Conservation (phyloP, 495 filamentous ascomycete genomes). For the Glutinoglossum americanum region DNA sequence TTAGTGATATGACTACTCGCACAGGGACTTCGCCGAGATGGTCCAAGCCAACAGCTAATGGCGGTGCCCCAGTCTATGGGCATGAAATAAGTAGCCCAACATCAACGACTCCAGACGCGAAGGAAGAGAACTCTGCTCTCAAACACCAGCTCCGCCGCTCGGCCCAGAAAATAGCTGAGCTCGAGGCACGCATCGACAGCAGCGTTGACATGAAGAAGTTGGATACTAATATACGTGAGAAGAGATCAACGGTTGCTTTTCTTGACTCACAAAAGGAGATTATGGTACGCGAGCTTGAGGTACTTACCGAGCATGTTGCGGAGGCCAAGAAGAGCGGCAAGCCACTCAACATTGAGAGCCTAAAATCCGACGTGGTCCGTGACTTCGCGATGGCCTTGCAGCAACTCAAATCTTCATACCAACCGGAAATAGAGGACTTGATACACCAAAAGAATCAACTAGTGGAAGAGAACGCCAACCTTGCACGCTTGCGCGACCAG, state of each 20-base stretch:
- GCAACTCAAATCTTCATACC: conserved; percentile 58
- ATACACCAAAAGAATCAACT: conserved; percentile 64
- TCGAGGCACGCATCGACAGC: conserved; percentile 47
- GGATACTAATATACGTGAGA: conserved; percentile 73
- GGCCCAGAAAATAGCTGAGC: conserved; percentile 57
- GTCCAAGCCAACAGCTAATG: conserved; percentile 38
- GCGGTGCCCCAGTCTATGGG: conserved; percentile 9
- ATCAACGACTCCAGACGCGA: conserved; percentile 34
- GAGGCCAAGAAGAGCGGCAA: conserved; percentile 37
- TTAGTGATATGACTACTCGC: conserved; percentile 44
- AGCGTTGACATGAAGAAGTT: conserved; percentile 66
- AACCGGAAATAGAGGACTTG: conserved; percentile 60
- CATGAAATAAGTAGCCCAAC: conserved; percentile 58
- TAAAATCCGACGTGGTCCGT: conserved; percentile 56
- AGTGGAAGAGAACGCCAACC: conserved; percentile 56
- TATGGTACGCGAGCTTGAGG: conserved; percentile 75
- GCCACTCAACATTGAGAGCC: conserved; percentile 16
- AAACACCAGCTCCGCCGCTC: conserved; percentile 62
- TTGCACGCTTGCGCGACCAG: conserved; percentile 68
- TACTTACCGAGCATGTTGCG: conserved; percentile 57
- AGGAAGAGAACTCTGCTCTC: conserved; percentile 52
- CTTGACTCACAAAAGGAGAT: conserved; percentile 89
- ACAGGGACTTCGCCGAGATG: conserved; percentile 33
- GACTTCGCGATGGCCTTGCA: conserved; percentile 79
- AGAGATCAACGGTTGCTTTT: conserved; percentile 89